Evolutionary conservation across 371 early-diverging fungal genomes (phyloP).

Genomic region (Lichtheimia ramosa): DNA sequence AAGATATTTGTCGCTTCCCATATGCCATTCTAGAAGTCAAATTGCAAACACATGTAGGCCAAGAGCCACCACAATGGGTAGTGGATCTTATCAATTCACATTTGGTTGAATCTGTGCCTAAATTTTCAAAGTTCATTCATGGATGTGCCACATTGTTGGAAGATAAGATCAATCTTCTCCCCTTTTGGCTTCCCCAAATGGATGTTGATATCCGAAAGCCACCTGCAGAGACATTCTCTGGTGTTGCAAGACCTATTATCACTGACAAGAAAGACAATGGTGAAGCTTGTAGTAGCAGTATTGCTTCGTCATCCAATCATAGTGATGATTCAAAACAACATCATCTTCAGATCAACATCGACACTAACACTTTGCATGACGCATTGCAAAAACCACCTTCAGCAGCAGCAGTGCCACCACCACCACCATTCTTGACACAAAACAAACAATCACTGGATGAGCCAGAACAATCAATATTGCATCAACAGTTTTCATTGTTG

Average conservation of each 20-base stretch:
- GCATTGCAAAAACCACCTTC: too few relatives aligned
- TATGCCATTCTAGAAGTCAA: constrained; percentile 99
- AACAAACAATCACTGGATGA: not conserved
- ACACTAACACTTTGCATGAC: not conserved
- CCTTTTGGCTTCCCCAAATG: constrained; percentile 99
- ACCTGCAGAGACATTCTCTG: constrained; percentile 38
- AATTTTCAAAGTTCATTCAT: constrained; percentile 99
- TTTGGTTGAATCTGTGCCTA: constrained; percentile 96
- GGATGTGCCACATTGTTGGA: constrained; percentile 94
- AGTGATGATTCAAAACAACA: constrained; percentile 31
- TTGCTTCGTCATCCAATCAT: constrained; percentile 24
- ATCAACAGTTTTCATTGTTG: not conserved
- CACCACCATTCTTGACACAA: not conserved
- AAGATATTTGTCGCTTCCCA: constrained; percentile 93
- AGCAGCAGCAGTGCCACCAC: too few relatives aligned
- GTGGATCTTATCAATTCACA: constrained; percentile 86
- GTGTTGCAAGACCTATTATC: constrained; percentile 38
- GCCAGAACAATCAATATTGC: not conserved
- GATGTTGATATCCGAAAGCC: constrained; percentile 89
- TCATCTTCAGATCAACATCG: constrained; percentile 19
- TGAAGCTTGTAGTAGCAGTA: constrained; percentile 22
- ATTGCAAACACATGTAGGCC: constrained; percentile 91
- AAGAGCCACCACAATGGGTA: constrained; percentile 96
- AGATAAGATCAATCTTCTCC: constrained; percentile 84
- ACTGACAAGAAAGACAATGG: constrained; percentile 1